These are phyloP conservation scores for Nothomitra cinnamomea DNA, from an alignment of 2,329 filamentous ascomycete genomes.

Conservation along the genomic window DNA sequence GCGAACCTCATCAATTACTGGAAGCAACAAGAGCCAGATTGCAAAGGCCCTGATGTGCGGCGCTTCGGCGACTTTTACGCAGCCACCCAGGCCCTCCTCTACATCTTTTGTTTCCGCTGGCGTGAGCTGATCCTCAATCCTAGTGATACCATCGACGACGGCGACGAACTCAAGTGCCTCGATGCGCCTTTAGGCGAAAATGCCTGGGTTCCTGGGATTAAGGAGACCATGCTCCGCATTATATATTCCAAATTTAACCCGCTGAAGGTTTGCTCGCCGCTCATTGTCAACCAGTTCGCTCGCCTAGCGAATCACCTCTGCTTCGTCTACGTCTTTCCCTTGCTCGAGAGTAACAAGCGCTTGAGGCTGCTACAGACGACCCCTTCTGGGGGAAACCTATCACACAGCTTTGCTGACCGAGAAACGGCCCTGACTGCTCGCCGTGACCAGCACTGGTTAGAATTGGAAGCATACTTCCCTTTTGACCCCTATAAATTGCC, in stretches of 20 bases:
- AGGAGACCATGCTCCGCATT: constrained; percentile 55
- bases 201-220: constrained; percentile 58
- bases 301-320: constrained; percentile 70
- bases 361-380: constrained; percentile 53
- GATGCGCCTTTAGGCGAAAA: constrained; percentile 47
- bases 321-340: constrained; percentile 76
- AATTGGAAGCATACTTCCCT: constrained; percentile 88
- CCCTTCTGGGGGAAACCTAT: constrained; percentile 28
- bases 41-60: constrained; percentile 69
- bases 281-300: constrained; percentile 83
- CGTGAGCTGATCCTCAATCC: constrained; percentile 60
- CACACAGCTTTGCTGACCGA: constrained; percentile 31
- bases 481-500: constrained; percentile 94
- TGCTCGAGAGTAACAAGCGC: constrained; percentile 85
- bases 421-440: constrained; percentile 34
- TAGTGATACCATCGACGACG: constrained; percentile 35
- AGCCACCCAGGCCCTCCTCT: constrained; percentile 73
- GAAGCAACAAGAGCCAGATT: constrained; percentile 51
- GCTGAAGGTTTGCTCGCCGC: constrained; percentile 80
- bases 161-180: constrained; percentile 40
- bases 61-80: constrained; percentile 77
- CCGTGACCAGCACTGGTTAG: constrained; percentile 68
- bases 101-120: constrained; percentile 98
- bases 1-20: constrained; percentile 62
- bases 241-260: constrained; percentile 86